Percentiles rank a stretch among this genome's conserved stretches.
Conservation (phyloP, 2,329 filamentous ascomycete species). For the Trichophyton verrucosum region DNA sequence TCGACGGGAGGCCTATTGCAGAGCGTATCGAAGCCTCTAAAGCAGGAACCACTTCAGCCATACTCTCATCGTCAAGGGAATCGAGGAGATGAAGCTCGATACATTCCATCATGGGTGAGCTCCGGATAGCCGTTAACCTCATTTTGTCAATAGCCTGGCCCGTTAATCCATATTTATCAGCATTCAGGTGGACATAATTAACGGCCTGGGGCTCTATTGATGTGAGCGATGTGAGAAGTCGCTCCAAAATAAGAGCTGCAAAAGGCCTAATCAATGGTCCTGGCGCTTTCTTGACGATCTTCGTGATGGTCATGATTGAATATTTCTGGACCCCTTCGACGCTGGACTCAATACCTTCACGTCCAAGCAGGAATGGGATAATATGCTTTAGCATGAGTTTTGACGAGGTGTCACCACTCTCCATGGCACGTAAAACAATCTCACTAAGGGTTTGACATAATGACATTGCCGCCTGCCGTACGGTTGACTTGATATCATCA, state of each 20-base stretch:
- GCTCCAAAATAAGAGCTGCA: conserved; percentile 67
- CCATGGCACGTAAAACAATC: conserved; percentile 71
- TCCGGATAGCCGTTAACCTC: conserved; percentile 66
- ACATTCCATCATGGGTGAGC: conserved; percentile 81
- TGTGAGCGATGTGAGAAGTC: conserved; percentile 69
- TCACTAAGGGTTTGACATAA: conserved; percentile 77
- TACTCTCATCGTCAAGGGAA: conserved; percentile 64
- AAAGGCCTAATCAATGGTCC: conserved; percentile 68
- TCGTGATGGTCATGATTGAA: conserved; percentile 67
- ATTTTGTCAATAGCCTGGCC: conserved; percentile 84
- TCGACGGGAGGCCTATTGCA: conserved; percentile 82
- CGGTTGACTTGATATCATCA: conserved; percentile 90
- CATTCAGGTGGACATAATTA: conserved; percentile 86
- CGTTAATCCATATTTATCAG: conserved; percentile 68
- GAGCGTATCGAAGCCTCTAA: conserved; percentile 71
- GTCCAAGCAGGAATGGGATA: conserved; percentile 78
- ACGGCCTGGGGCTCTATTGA: conserved; percentile 79
- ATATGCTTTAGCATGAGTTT: conserved; percentile 73
- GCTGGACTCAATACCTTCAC: conserved; percentile 76
- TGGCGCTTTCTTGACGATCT: conserved; percentile 75
- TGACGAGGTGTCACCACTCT: conserved; percentile 55
- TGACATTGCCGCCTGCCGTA: conserved; percentile 65
- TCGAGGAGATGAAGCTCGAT: conserved; percentile 74
- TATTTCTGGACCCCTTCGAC: conserved; percentile 80
- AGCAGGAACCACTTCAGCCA: conserved; percentile 57